Percentiles rank a stretch among this genome's conserved stretches.
phyloP scores from a whole-genome alignment of 371 early-diverging fungal species.

The Mucor saturninus region DNA sequence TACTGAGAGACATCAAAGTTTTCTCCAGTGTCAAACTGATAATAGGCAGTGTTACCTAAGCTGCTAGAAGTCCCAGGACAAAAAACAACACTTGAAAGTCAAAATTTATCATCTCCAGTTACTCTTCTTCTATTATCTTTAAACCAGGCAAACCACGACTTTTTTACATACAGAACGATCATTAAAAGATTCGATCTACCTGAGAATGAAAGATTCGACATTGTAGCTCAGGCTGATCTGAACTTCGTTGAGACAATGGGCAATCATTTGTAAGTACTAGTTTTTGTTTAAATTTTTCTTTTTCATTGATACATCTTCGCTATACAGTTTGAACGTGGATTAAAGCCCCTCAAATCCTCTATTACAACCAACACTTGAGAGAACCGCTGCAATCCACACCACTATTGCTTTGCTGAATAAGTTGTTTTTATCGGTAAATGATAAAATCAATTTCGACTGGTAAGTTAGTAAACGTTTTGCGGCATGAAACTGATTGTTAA shows the following conservation, averaged over 20 bases:
- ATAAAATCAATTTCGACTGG: conserved; percentile 16
- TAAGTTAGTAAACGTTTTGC: conserved; percentile 15
- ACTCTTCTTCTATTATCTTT: conserved; percentile 14
- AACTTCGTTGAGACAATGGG: conserved; percentile 22
- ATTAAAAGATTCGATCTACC: conserved; percentile 17
- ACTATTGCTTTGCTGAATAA: conserved; percentile 17
- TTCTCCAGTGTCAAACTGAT: too few species aligned
- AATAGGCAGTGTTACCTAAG: too few species aligned
- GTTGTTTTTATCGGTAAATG: conserved; percentile 21
- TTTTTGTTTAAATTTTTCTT: conserved; percentile 11
- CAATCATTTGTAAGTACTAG: conserved; percentile 16
- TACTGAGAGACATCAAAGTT: too few species aligned
- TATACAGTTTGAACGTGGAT: conserved; percentile 17
- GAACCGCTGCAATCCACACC: conserved; percentile 12
- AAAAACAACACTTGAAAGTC: conserved; percentile 15
- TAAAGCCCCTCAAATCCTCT: conserved; percentile 21
- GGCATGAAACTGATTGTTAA: conserved; percentile 13
- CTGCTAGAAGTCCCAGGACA: conserved; percentile 11
- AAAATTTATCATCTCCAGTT: conserved; percentile 15
- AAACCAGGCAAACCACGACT: conserved; percentile 14
- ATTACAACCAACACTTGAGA: conserved; percentile 9
- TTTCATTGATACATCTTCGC: conserved; percentile 9
- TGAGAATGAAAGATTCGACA: conserved; percentile 17
- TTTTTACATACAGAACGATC: conserved; percentile 22
- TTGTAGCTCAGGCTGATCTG: conserved; percentile 15